Evolutionary conservation across 2,329 filamentous ascomycete species (phyloP).

Genomic region (Talaromyces marneffei): DNA sequence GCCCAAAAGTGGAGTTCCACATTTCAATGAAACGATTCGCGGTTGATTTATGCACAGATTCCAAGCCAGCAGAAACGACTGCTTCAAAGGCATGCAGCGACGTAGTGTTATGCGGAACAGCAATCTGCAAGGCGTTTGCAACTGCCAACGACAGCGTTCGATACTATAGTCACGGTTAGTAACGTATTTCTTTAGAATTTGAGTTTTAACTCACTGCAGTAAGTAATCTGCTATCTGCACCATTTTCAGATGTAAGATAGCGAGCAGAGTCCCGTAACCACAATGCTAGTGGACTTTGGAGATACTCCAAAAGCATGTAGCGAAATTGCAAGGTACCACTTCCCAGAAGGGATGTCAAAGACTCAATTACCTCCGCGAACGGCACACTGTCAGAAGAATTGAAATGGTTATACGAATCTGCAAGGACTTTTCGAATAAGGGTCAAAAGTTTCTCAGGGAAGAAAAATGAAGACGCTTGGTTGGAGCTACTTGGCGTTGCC

Average conservation of each 20-base stretch:
- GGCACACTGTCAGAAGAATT: constrained; percentile 35
- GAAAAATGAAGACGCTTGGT: background rate
- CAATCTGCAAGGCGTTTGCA: constrained; percentile 28
- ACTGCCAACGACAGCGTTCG: constrained; percentile 29
- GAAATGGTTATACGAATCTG: constrained; percentile 49
- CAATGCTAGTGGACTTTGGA: constrained; percentile 46
- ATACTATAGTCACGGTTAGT: constrained; percentile 21
- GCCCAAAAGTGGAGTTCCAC: constrained; percentile 68
- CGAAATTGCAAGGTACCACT: constrained; percentile 49
- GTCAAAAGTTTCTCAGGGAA: constrained; percentile 56
- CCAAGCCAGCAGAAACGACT: constrained; percentile 49
- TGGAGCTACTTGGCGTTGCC: background rate
- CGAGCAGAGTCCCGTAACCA: constrained; percentile 32
- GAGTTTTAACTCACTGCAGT: constrained; percentile 29
- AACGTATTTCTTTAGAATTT: background rate
- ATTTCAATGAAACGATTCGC: constrained; percentile 49
- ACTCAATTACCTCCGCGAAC: constrained; percentile 47
- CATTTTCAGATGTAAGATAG: constrained; percentile 24
- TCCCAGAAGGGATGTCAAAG: constrained; percentile 49
- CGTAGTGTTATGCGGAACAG: constrained; percentile 22
- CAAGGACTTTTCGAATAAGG: constrained; percentile 51
- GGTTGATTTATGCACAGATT: constrained; percentile 47
- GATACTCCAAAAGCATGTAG: constrained; percentile 50
- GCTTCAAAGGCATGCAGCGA: constrained; percentile 48
- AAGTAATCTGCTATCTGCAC: constrained; percentile 27